These are phyloP conservation scores for Trichoderma endophyticum DNA, from an alignment of 2,329 filamentous ascomycete species.

Conservation along the genomic window DNA sequence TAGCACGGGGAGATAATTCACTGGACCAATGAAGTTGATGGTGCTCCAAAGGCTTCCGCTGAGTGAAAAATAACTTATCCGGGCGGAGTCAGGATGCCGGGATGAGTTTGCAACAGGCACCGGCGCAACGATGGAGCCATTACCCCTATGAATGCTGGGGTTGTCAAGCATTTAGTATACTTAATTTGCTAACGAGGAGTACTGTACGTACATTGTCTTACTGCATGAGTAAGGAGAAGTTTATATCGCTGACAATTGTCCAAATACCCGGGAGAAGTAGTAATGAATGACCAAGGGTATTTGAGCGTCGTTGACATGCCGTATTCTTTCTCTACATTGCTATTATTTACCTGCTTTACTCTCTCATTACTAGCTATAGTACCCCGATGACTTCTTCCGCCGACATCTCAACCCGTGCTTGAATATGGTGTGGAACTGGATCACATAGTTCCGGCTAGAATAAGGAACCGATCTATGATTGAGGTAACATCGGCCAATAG, in stretches of 20 bases:
- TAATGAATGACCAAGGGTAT: neutral
- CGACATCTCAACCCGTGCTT: conserved; percentile 31
- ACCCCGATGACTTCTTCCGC: conserved; percentile 38
- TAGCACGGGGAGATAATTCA: conserved; percentile 36
- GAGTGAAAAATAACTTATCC: conserved; percentile 25
- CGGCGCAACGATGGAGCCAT: neutral
- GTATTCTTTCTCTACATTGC: neutral
- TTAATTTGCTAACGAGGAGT: neutral
- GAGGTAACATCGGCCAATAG: conserved; percentile 45
- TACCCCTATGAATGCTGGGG: neutral
- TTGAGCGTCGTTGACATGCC: neutral
- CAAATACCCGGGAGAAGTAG: neutral
- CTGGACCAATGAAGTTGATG: conserved; percentile 34
- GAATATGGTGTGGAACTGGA: conserved; percentile 40
- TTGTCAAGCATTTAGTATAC: neutral
- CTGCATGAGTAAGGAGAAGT: neutral
- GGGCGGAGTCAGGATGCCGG: neutral
- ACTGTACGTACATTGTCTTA: neutral
- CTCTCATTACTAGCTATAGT: conserved; percentile 19
- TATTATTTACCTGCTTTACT: neutral
- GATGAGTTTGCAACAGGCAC: neutral
- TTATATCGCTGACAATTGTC: neutral
- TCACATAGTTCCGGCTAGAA: conserved; percentile 46
- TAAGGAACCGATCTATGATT: conserved; percentile 48
- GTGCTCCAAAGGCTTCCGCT: conserved; percentile 31